phyloP scores from a whole-genome alignment of 1,284 basidiomycete genomes.

The Leucoagaricus sp. region DNA sequence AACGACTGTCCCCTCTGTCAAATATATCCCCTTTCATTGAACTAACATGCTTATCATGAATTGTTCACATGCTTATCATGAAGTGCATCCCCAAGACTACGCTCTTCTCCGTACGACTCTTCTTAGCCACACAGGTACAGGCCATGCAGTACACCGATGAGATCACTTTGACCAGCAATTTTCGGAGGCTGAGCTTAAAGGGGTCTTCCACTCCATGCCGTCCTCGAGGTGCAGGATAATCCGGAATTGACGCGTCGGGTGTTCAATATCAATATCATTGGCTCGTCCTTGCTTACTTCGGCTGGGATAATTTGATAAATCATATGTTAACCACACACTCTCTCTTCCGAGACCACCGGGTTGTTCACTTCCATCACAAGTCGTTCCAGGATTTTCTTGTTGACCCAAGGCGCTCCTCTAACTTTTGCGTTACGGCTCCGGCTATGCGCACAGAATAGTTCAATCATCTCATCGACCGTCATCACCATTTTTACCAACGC shows the following conservation, averaged over 20 bases:
- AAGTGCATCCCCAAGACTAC: neutral
- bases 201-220: neutral
- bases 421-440: neutral
- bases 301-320: neutral
- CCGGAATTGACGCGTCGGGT: no score
- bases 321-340: neutral
- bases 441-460: no score
- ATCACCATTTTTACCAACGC: neutral
- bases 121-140: no score
- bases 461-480: neutral
- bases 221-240: no score
- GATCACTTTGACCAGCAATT: neutral
- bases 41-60: neutral
- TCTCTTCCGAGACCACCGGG: neutral
- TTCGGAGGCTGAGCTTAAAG: neutral
- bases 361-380: neutral
- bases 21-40: neutral
- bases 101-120: neutral
- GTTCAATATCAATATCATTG: neutral
- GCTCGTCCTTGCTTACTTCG: neutral
- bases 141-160: neutral
- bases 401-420: neutral
- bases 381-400: constrained; percentile 2
- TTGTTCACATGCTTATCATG: neutral
- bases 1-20: neutral